Evolutionary conservation across 371 early-diverging fungal species (phyloP).

Genomic region (Mortierella sp.): DNA sequence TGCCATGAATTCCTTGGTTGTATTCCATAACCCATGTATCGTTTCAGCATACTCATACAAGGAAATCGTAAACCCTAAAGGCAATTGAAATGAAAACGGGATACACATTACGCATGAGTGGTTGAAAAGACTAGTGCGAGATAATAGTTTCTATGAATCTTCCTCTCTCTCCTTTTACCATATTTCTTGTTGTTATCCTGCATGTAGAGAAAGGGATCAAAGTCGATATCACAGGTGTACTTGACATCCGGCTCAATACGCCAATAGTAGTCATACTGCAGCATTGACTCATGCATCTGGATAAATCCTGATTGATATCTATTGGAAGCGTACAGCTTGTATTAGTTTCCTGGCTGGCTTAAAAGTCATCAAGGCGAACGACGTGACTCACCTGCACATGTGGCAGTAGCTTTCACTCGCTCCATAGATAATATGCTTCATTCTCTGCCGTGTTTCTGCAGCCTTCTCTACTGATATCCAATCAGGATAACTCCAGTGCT

Average conservation of each 20-base stretch:
- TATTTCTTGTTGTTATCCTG: conserved; percentile 87
- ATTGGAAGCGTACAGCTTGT: neutral
- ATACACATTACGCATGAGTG: neutral
- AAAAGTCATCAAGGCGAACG: neutral
- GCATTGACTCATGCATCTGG: conserved; percentile 83
- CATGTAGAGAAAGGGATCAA: conserved; percentile 94
- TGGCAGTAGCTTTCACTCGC: conserved; percentile 89
- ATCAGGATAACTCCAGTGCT: conserved; percentile 86
- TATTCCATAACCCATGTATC: conserved; percentile 85
- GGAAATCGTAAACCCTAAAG: conserved; percentile 83
- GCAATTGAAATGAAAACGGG: conserved; percentile 15
- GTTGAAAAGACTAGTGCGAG: neutral
- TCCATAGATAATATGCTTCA: conserved; percentile 87
- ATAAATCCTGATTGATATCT: conserved; percentile 93
- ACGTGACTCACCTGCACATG: conserved; percentile 84
- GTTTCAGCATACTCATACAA: conserved; percentile 84
- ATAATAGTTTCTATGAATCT: neutral
- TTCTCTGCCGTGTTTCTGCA: conserved; percentile 63
- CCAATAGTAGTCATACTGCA: conserved; percentile 96
- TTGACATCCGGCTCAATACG: conserved; percentile 93
- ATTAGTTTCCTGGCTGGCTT: neutral
- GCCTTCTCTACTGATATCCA: conserved; percentile 85
- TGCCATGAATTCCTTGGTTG: conserved; percentile 67
- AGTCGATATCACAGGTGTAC: conserved; percentile 88
- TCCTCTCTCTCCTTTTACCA: conserved; percentile 55